Conservation (phyloP, 1,139 yeast species). For the Meyerozyma elateridarum region DNA sequence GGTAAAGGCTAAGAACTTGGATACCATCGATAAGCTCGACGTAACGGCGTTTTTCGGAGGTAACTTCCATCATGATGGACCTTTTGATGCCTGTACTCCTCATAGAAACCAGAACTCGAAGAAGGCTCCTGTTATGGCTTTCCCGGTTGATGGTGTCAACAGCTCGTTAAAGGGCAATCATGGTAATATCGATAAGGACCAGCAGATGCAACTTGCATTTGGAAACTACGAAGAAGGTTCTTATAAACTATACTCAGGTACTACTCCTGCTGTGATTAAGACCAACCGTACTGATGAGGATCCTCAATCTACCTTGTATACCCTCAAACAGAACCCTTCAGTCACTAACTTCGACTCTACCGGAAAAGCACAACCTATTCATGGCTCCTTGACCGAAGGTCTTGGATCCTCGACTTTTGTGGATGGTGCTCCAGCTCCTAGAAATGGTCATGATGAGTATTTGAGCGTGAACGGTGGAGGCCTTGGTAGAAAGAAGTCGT, state of each 20-base stretch:
- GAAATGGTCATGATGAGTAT: constrained; percentile 26
- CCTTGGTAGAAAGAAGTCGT: constrained; percentile 67
- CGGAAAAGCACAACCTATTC: constrained; percentile 64
- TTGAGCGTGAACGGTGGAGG: constrained; percentile 30
- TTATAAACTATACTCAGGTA: too few relatives aligned
- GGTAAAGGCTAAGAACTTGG: constrained; percentile 59
- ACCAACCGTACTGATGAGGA: constrained; percentile 6
- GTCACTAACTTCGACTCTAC: constrained; percentile 69
- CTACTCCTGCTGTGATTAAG: constrained; percentile 4
- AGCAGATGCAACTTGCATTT: constrained; percentile 57
- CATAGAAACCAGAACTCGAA: constrained; percentile 80
- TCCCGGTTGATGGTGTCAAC: constrained; percentile 94
- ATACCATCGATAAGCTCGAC: constrained; percentile 90
- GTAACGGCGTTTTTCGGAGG: constrained; percentile 95
- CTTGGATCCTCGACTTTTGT: constrained; percentile 88
- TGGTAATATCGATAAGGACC: constrained; percentile 42
- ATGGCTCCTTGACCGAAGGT: constrained; percentile 82
- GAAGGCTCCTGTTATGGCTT: constrained; percentile 91
- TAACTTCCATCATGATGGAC: constrained; percentile 97
- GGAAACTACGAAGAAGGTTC: constrained; percentile 39
- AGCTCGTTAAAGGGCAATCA: constrained; percentile 70
- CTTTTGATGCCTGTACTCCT: constrained; percentile 97
- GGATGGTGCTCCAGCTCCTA: constrained; percentile 95
- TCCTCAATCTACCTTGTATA: constrained; percentile 11
- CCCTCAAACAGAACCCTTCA: constrained; percentile 47